Conservation (phyloP, 2,329 filamentous ascomycete genomes). For the Diaporthe sp. region DNA sequence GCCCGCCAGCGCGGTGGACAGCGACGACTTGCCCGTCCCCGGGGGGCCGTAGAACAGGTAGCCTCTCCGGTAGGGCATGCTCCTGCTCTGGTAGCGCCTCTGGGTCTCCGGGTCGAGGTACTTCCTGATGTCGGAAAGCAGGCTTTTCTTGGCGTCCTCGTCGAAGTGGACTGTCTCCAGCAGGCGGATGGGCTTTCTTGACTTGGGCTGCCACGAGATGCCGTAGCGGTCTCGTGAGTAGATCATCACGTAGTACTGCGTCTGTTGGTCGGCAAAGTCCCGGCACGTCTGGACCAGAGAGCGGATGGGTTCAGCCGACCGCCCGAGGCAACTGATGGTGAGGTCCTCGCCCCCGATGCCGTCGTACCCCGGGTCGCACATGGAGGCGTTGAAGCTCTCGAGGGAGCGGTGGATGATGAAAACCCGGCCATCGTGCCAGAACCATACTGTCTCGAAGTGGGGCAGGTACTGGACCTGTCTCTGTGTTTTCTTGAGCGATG, state of each 20-base stretch:
- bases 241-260: conserved; percentile 65
- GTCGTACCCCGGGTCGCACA: conserved; percentile 60
- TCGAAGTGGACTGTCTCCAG: conserved; percentile 67
- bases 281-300: conserved; percentile 61
- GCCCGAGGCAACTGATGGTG: conserved; percentile 64
- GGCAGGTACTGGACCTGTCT: conserved; percentile 60
- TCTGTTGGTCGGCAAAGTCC: conserved; percentile 62
- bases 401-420: conserved; percentile 61
- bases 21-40: conserved; percentile 71
- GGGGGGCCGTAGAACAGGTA: conserved; percentile 77
- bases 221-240: conserved; percentile 62
- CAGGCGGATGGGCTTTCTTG: conserved; percentile 62
- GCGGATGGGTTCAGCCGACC: conserved; percentile 65
- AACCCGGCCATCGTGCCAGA: conserved; percentile 62
- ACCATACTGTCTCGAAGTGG: conserved; percentile 61
- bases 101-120: conserved; percentile 64
- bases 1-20: conserved; percentile 67
- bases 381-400: conserved; percentile 53
- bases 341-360: conserved; percentile 62
- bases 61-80: conserved; percentile 75
- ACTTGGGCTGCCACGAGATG: conserved; percentile 63
- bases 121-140: conserved; percentile 65
- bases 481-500: conserved; percentile 57
- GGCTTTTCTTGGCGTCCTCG: conserved; percentile 58
- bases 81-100: conserved; percentile 74